Conservation (phyloP, 73 alveolate genomes). For the Urostyla sp. region DNA sequence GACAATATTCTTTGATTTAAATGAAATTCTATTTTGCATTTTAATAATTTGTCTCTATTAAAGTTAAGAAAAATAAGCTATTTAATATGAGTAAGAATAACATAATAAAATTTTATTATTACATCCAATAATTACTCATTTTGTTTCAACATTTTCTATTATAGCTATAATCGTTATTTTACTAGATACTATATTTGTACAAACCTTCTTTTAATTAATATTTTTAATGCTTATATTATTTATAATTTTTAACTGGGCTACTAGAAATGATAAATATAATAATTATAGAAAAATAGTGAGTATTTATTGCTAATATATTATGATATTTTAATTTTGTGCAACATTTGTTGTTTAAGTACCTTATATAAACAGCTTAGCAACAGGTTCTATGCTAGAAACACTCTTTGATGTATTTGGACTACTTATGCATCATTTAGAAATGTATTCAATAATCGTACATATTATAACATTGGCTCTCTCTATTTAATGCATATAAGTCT, state of each 20-base stretch:
- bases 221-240: background rate
- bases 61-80: slow-evolving; percentile 9
- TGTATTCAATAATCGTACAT: slow-evolving; percentile 11
- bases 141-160: background rate
- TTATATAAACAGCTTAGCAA: background rate
- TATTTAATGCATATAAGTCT: slow-evolving; percentile 4
- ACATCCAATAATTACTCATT: slow-evolving; percentile 4
- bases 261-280: slow-evolving; percentile 10
- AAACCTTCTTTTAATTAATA: background rate
- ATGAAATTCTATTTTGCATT: slow-evolving; percentile 15
- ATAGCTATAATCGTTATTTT: background rate
- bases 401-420: slow-evolving; percentile 41
- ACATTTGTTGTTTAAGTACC: slow-evolving; percentile 35
- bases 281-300: background rate
- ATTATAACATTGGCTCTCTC: background rate
- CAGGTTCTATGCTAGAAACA: background rate
- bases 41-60: slow-evolving; percentile 1
- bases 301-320: background rate
- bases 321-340: background rate
- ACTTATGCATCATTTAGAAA: background rate
- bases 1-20: slow-evolving; percentile 28
- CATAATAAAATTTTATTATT: background rate
- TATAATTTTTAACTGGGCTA: slow-evolving; percentile 42
- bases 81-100: background rate
- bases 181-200: slow-evolving; percentile 11